Evolutionary conservation across 306 rosid genomes (phyloP).

Genomic region (Castanospermum australe): DNA sequence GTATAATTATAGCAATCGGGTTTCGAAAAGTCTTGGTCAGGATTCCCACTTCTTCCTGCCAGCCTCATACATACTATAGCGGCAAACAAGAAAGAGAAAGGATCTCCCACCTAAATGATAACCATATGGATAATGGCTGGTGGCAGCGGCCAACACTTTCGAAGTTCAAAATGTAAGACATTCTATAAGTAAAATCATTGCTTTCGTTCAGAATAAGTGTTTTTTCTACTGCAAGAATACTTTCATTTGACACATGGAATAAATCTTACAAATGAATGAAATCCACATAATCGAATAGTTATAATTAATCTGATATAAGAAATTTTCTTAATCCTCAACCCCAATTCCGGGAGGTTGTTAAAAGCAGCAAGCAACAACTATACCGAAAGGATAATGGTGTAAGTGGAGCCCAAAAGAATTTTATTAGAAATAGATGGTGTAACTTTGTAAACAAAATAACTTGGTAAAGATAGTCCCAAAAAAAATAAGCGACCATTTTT

Average conservation of each 20-base stretch:
- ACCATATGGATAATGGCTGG: neutral
- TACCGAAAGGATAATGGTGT: neutral
- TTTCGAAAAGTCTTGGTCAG: neutral
- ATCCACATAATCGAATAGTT: neutral
- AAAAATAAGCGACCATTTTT: neutral
- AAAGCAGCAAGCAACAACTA: too few relatives aligned
- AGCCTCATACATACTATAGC: neutral
- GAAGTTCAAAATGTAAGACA: too few relatives aligned
- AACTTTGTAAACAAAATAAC: neutral
- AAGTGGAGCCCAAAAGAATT: too few relatives aligned
- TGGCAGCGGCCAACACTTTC: neutral
- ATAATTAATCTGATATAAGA: neutral
- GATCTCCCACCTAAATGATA: conserved; percentile 19
- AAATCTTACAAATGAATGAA: neutral
- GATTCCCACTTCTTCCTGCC: neutral
- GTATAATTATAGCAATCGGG: neutral
- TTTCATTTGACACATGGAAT: neutral
- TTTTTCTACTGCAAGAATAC: neutral
- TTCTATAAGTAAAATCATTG: too few relatives aligned
- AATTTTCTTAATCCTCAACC: neutral
- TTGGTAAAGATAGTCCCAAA: neutral
- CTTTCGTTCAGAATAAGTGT: too few relatives aligned
- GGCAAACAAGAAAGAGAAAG: conserved; percentile 12
- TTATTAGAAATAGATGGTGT: neutral
- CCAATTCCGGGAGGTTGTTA: neutral